Evolutionary conservation across 2,329 filamentous ascomycete species (phyloP).

Genomic region (Paraphoma sp.): DNA sequence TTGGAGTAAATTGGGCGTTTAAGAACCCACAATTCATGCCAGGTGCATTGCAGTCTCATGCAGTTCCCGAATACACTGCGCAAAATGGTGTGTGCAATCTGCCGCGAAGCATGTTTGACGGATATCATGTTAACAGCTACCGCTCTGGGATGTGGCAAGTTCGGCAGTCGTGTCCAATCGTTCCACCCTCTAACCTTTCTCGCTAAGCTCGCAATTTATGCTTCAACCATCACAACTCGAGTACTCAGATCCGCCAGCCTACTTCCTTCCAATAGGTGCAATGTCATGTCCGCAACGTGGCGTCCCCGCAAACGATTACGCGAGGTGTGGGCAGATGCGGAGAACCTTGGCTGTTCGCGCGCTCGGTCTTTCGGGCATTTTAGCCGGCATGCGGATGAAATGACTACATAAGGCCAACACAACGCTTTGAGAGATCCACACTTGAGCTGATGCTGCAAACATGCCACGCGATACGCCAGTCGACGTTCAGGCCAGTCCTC

Average conservation of each 20-base stretch:
- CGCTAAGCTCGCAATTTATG: too few species aligned
- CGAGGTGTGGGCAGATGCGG: neutral
- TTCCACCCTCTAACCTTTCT: too few species aligned
- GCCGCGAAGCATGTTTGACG: too few species aligned
- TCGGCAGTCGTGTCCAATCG: neutral
- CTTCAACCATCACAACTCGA: neutral
- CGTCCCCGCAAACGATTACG: neutral
- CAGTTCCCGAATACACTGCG: too few species aligned
- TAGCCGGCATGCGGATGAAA: slow-evolving; percentile 11
- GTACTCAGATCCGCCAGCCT: too few species aligned
- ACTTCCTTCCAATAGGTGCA: too few species aligned
- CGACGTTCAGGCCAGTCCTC: neutral
- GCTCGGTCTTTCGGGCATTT: slow-evolving; percentile 9
- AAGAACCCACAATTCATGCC: too few species aligned
- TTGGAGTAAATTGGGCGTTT: too few species aligned
- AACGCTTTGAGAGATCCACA: neutral
- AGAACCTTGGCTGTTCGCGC: neutral
- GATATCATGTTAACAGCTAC: too few species aligned
- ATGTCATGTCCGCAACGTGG: neutral
- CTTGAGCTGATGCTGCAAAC: neutral
- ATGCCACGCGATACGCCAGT: slow-evolving; percentile 16
- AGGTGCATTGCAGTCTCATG: too few species aligned
- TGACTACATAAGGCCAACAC: slow-evolving; percentile 3
- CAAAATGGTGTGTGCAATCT: too few species aligned
- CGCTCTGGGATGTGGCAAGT: neutral